Evolutionary conservation across 768 basidiomycete genomes (phyloP), one percentile per base, ranked within the genome.

Genomic region (Rhodotorula graminis): DNA sequence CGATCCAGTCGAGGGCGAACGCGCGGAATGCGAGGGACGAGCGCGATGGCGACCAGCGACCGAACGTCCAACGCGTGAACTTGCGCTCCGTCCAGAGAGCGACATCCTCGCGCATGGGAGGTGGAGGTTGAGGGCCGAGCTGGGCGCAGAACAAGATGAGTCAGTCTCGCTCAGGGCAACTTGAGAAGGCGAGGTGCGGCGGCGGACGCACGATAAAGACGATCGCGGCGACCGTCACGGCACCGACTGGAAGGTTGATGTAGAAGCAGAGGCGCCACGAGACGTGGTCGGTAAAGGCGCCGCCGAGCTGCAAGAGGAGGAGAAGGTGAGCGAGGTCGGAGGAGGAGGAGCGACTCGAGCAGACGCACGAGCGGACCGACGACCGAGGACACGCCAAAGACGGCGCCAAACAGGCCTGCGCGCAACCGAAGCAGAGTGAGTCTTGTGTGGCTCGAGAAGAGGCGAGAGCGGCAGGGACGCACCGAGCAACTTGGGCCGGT

Each of bases 261-360:
- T 57, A 69, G 62, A 69, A 72, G 65, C 71, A 72, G 55, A 42
- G 92, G 82, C 91, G 82, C 91, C 91, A 93, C 2, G 87, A 84
- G n/a, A 88, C 88, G 77, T 90, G 88, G 77, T 78, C 76, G 18
- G 61, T 83, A 80, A 73, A 82, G 78, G 78, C 81, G 56, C 80
- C 80, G 21, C 80, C 82, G 16, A 61, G 49, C 33, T 63, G 61
- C 8, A 14, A 14, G 33, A 25, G 18, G 44, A n/a, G 27, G 18
- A 6, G n/a, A 14, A 16, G 6, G 42, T 46, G 15, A n/a, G 27
- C 29, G 18, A n/a, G 25, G 14, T 27, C 23, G 6, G 42, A 16
- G 15, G 14, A 23, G 19, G 76, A 21, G 57, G 31, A 33, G 53
- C 31, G 55, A 64, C 29, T 37, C 37, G 37, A 64, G 42, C 33